Conservation (phyloP, 164 flowering plant genomes). For the Magnolia kwangsiensis region DNA sequence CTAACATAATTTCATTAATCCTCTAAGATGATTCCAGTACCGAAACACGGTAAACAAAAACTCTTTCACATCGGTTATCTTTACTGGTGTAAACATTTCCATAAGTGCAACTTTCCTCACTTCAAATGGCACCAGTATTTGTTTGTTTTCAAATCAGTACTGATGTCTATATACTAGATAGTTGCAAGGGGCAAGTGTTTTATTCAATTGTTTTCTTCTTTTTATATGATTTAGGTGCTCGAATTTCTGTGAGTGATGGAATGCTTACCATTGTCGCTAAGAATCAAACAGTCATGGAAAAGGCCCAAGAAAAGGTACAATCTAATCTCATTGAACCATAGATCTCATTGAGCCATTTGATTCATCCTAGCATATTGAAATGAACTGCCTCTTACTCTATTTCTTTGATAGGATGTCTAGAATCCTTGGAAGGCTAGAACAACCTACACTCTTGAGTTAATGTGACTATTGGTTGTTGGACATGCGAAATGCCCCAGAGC, state of each 20-base stretch:
- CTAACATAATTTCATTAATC: no score
- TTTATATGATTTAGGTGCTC: slow-evolving; percentile 50
- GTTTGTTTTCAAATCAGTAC: no score
- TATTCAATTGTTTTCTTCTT: neutral
- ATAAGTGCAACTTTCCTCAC: no score
- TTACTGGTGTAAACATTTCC: no score
- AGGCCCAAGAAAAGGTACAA: slow-evolving; percentile 73
- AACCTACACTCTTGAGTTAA: no score
- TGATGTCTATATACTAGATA: no score
- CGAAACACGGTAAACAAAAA: no score
- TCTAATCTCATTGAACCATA: neutral
- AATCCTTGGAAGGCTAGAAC: neutral
- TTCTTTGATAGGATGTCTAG: neutral
- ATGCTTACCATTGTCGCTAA: slow-evolving; percentile 77
- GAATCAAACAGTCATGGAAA: slow-evolving; percentile 74
- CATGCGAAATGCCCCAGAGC: no score
- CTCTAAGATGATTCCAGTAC: no score
- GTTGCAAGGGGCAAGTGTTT: neutral
- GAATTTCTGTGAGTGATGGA: slow-evolving; percentile 75
- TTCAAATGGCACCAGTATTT: no score
- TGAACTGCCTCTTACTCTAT: neutral
- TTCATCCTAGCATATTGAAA: neutral
- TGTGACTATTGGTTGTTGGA: no score
- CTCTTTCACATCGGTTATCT: no score
- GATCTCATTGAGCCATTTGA: neutral